phyloP scores from a whole-genome alignment of 2,329 filamentous ascomycete species.

The Phyllosticta citrichinensis region DNA sequence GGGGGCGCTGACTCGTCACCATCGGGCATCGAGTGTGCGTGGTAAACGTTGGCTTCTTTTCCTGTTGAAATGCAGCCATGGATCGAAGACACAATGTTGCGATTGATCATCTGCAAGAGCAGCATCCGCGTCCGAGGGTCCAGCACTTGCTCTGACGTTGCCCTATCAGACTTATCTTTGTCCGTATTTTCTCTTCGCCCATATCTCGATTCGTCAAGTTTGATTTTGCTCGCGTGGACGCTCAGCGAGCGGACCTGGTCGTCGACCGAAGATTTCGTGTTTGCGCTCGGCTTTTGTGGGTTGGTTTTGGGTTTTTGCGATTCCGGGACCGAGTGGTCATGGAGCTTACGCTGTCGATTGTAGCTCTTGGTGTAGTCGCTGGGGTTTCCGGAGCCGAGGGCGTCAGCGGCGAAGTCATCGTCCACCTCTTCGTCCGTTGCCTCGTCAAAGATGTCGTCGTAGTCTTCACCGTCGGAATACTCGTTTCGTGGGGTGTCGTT shows the following conservation, averaged over 20 bases:
- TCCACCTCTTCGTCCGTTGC: slow-evolving; percentile 49
- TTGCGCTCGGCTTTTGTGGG: slow-evolving; percentile 66
- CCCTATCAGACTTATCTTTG: slow-evolving; percentile 85
- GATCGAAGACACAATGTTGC: slow-evolving; percentile 77
- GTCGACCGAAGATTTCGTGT: slow-evolving; percentile 70
- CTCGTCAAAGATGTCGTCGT: slow-evolving; percentile 53
- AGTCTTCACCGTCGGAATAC: slow-evolving; percentile 42
- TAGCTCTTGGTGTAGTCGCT: slow-evolving; percentile 75
- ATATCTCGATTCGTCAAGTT: slow-evolving; percentile 43
- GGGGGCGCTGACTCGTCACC: slow-evolving; percentile 40
- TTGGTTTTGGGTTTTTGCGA: slow-evolving; percentile 60
- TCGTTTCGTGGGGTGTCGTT: neutral
- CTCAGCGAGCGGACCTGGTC: slow-evolving; percentile 81
- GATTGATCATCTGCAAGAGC: slow-evolving; percentile 89
- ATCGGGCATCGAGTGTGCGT: slow-evolving; percentile 58
- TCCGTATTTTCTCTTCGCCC: slow-evolving; percentile 36
- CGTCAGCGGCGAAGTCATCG: slow-evolving; percentile 45
- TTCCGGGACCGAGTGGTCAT: slow-evolving; percentile 40
- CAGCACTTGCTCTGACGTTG: slow-evolving; percentile 88
- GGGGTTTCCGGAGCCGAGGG: slow-evolving; percentile 46
- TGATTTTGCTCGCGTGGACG: slow-evolving; percentile 76
- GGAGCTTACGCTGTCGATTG: slow-evolving; percentile 69
- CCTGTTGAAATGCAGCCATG: slow-evolving; percentile 94
- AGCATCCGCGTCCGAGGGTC: slow-evolving; percentile 95
- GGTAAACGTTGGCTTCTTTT: slow-evolving; percentile 98